Conservation (phyloP, 2,329 filamentous ascomycete species). For the Penicillium sp. region DNA sequence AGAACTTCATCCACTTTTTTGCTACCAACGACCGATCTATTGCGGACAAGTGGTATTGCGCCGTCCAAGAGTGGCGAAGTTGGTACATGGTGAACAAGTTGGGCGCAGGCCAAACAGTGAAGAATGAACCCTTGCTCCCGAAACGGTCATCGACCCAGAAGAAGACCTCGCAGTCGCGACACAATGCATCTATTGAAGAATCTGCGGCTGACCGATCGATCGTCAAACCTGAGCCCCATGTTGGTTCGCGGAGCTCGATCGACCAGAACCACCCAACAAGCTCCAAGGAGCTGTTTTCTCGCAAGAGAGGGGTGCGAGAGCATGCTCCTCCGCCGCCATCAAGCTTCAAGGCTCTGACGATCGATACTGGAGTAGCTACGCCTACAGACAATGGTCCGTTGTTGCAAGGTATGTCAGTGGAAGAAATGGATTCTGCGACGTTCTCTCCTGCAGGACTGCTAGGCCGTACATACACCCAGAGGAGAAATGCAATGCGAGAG, state of each 20-base stretch:
- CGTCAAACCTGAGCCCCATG: slow-evolving; percentile 1
- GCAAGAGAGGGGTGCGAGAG: slow-evolving; percentile 27
- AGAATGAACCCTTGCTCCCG: slow-evolving; percentile 15
- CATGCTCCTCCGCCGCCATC: slow-evolving; percentile 28
- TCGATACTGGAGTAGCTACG: slow-evolving; percentile 18
- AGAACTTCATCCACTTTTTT: slow-evolving; percentile 91
- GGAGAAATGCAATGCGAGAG: slow-evolving; percentile 38
- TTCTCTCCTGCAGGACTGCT: slow-evolving; percentile 37
- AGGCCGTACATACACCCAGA: slow-evolving; percentile 38
- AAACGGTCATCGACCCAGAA: slow-evolving; percentile 27
- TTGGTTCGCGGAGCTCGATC: slow-evolving; percentile 28
- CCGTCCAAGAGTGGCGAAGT: slow-evolving; percentile 76
- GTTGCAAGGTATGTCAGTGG: slow-evolving; percentile 5
- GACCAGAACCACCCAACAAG: slow-evolving; percentile 11
- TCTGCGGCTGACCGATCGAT: slow-evolving; percentile 54
- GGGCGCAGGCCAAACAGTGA: slow-evolving; percentile 48
- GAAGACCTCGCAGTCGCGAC: slow-evolving; percentile 5
- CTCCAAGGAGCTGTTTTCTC: slow-evolving; percentile 23
- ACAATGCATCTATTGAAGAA: slow-evolving; percentile 47
- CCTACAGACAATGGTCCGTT: slow-evolving; percentile 5
- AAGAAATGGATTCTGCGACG: slow-evolving; percentile 23
- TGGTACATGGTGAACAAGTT: slow-evolving; percentile 80
- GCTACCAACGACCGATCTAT: slow-evolving; percentile 64
- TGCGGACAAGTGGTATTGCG: slow-evolving; percentile 63
- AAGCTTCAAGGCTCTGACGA: slow-evolving; percentile 23